These are phyloP conservation scores for Rhamnella rubrinervis DNA, from an alignment of 331 rosid genomes.

Conservation along the genomic window DNA sequence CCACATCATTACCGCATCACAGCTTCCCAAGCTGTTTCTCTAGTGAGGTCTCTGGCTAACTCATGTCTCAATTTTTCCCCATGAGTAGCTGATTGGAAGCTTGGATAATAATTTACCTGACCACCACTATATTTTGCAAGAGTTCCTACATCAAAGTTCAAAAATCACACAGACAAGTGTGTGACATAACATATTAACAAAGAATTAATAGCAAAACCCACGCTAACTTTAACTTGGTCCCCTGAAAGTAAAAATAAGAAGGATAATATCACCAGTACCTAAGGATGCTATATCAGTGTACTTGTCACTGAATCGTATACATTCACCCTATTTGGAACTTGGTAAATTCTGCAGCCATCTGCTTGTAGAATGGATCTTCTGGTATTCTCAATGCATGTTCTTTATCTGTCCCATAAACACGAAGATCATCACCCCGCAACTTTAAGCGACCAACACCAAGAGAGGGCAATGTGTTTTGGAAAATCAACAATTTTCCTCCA, in stretches of 20 bases:
- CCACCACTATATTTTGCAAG: conserved; percentile 97
- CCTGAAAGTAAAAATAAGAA: neutral
- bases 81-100: conserved; percentile 73
- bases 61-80: conserved; percentile 92
- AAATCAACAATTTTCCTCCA: conserved; percentile 94
- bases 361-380: conserved; percentile 98
- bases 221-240: neutral
- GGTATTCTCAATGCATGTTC: conserved; percentile 81
- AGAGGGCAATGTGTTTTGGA: conserved; percentile 94
- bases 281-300: conserved; percentile 96
- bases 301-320: conserved; percentile 89
- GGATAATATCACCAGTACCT: conserved; percentile 46
- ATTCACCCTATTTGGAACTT: conserved; percentile 82
- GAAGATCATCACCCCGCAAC: conserved; percentile 95
- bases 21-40: conserved; percentile 99
- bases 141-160: conserved; percentile 59
- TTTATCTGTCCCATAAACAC: conserved; percentile 93
- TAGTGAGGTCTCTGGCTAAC: conserved; percentile 87
- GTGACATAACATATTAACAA: neutral
- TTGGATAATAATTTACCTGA: conserved; percentile 84
- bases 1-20: conserved; percentile 96
- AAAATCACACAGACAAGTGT: neutral
- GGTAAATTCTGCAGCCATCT: conserved; percentile 98
- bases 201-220: neutral
- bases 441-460: conserved; percentile 94